phyloP scores from a whole-genome alignment of 1,284 basidiomycete genomes.

The Cutaneotrichosporon spelunceum region DNA sequence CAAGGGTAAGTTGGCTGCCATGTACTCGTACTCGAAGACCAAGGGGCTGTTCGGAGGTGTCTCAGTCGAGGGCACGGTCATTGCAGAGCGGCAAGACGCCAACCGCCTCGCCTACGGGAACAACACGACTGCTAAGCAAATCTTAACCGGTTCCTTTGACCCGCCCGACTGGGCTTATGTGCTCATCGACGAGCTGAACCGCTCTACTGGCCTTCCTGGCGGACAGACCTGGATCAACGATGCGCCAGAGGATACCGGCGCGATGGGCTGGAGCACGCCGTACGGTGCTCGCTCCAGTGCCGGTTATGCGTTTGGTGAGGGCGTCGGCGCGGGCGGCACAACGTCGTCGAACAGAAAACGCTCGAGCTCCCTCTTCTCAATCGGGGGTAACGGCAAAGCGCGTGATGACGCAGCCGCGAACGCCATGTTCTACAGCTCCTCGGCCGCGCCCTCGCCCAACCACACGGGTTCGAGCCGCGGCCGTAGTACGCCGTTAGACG shows the following conservation, averaged over 20 bases:
- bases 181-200: slow-evolving; percentile 69
- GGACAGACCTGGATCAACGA: slow-evolving; percentile 67
- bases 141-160: slow-evolving; percentile 72
- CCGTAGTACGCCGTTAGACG: slow-evolving; percentile 2
- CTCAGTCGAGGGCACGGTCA: slow-evolving; percentile 88
- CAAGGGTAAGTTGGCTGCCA: slow-evolving; percentile 84
- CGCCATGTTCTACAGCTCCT: slow-evolving; percentile 8
- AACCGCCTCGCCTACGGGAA: slow-evolving; percentile 74
- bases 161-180: slow-evolving; percentile 71
- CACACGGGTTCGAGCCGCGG: not conserved
- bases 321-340: slow-evolving; percentile 31
- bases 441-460: not conserved
- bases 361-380: slow-evolving; percentile 24
- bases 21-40: slow-evolving; percentile 96
- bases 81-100: slow-evolving; percentile 89
- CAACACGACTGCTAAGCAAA: slow-evolving; percentile 68
- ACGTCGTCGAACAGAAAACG: slow-evolving; percentile 20
- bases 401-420: not conserved
- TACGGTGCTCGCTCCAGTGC: not conserved
- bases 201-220: slow-evolving; percentile 67
- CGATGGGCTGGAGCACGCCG: slow-evolving; percentile 35
- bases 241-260: slow-evolving; percentile 40
- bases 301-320: slow-evolving; percentile 48
- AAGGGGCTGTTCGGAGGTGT: slow-evolving; percentile 77
- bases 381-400: slow-evolving; percentile 14